phyloP scores from a whole-genome alignment of 768 basidiomycete species.

The Suillus occidentalis region DNA sequence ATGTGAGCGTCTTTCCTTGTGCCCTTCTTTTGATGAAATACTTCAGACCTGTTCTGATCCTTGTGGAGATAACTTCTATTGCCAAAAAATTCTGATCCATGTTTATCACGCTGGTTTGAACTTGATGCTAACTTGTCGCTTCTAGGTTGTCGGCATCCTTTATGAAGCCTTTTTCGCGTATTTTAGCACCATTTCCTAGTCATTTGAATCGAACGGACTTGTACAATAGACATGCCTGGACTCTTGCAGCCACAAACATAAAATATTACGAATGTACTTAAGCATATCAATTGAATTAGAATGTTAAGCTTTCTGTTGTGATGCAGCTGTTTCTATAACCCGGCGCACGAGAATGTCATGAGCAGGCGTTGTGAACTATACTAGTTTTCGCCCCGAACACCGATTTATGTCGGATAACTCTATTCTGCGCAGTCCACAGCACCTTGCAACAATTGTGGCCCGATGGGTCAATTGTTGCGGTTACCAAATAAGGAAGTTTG shows the following conservation, averaged over 20 bases:
- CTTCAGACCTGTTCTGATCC: conserved; percentile 13
- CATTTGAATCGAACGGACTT: not conserved
- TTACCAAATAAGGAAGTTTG: conserved; percentile 11
- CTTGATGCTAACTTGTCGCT: not conserved
- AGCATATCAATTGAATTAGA: not conserved
- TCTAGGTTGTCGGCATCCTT: conserved; percentile 1
- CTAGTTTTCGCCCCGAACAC: not conserved
- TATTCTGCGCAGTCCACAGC: not conserved
- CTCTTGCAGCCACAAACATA: not conserved
- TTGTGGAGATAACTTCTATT: conserved; percentile 10
- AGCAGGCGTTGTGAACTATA: not conserved
- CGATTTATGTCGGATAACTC: not conserved
- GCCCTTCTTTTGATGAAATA: conserved; percentile 3
- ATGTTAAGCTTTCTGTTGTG: not conserved
- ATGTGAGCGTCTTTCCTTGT: conserved; percentile 3
- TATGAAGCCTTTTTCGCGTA: not conserved
- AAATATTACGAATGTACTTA: not conserved
- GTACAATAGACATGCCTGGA: not conserved
- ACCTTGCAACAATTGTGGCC: not conserved
- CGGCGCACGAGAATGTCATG: not conserved
- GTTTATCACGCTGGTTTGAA: not conserved
- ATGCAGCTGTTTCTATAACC: not conserved
- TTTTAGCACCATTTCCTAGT: not conserved
- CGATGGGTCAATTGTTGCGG: not conserved
- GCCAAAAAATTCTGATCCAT: conserved; percentile 1